Evolutionary conservation across 1,284 basidiomycete species (phyloP).

Genomic region (Ceratobasidium sp.): DNA sequence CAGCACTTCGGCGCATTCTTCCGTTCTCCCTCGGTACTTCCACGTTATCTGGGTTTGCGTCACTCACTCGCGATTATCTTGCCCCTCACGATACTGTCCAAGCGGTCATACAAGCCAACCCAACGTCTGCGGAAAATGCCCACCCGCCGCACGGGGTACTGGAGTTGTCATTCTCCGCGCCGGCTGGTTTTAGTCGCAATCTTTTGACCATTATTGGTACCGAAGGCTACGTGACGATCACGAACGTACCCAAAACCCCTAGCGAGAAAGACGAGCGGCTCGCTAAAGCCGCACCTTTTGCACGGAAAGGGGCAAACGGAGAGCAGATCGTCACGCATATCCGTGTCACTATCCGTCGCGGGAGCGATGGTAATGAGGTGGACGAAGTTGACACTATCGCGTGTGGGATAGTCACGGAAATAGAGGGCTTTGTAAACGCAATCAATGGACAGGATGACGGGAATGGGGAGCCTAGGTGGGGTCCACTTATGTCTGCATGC

Average conservation of each 20-base stretch:
- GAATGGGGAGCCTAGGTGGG: slow-evolving; percentile 62
- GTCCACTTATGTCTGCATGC: slow-evolving; percentile 45
- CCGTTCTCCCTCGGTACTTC: slow-evolving; percentile 63
- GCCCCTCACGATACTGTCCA: slow-evolving; percentile 81
- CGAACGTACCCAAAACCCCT: slow-evolving; percentile 52
- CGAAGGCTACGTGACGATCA: slow-evolving; percentile 69
- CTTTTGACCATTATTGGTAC: slow-evolving; percentile 69
- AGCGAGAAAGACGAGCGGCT: slow-evolving; percentile 51
- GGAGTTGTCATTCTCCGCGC: slow-evolving; percentile 70
- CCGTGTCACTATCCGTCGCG: slow-evolving; percentile 52
- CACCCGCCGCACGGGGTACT: slow-evolving; percentile 70
- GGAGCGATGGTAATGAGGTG: slow-evolving; percentile 61
- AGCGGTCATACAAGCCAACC: slow-evolving; percentile 54
- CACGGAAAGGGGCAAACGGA: slow-evolving; percentile 3
- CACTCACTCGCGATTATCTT: slow-evolving; percentile 76
- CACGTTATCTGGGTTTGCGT: slow-evolving; percentile 70
- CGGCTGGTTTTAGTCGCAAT: slow-evolving; percentile 55
- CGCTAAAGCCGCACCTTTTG: slow-evolving; percentile 31
- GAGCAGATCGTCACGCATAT: background rate
- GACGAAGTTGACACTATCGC: slow-evolving; percentile 64
- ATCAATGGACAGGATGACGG: slow-evolving; percentile 62
- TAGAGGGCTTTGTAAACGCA: slow-evolving; percentile 71
- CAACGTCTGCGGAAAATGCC: slow-evolving; percentile 60
- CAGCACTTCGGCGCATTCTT: slow-evolving; percentile 71
- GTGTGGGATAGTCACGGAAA: slow-evolving; percentile 70